Conservation (phyloP, 768 basidiomycete species). For the Omphalotus guepiniiformis region DNA sequence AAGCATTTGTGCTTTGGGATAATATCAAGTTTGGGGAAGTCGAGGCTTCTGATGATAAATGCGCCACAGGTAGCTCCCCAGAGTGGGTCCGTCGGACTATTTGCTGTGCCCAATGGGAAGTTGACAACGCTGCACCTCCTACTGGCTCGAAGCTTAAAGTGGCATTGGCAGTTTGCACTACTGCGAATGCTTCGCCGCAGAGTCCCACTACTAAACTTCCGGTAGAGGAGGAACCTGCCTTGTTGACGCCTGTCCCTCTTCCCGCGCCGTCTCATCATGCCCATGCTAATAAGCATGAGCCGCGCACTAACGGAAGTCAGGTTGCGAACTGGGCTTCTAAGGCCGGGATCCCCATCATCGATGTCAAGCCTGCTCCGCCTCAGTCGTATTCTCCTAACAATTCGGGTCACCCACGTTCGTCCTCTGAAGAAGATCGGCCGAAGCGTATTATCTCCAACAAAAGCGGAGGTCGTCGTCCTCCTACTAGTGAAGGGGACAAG, state of each 20-base stretch:
- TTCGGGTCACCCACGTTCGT: not conserved
- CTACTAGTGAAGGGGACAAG: slow-evolving; percentile 19
- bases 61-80: slow-evolving; percentile 43
- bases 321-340: slow-evolving; percentile 65
- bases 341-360: slow-evolving; percentile 54
- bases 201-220: slow-evolving; percentile 24
- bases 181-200: slow-evolving; percentile 31
- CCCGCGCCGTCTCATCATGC: slow-evolving; percentile 47
- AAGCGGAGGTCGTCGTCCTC: not conserved
- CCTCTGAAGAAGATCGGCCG: slow-evolving; percentile 23
- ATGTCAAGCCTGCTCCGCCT: slow-evolving; percentile 44
- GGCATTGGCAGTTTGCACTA: slow-evolving; percentile 53
- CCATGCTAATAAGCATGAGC: slow-evolving; percentile 56
- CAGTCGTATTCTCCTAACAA: slow-evolving; percentile 1
- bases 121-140: slow-evolving; percentile 42
- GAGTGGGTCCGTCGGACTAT: slow-evolving; percentile 86
- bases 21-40: slow-evolving; percentile 45
- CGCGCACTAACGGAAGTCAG: slow-evolving; percentile 58
- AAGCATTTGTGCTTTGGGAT: slow-evolving; percentile 83
- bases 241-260: slow-evolving; percentile 55
- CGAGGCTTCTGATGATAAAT: slow-evolving; percentile 19
- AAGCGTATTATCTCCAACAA: slow-evolving; percentile 14
- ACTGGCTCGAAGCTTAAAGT: slow-evolving; percentile 42
- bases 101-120: slow-evolving; percentile 78
- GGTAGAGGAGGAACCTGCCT: slow-evolving; percentile 25